Evolutionary conservation across 306 rosid genomes (phyloP).

Genomic region (Corylus heterophylla): DNA sequence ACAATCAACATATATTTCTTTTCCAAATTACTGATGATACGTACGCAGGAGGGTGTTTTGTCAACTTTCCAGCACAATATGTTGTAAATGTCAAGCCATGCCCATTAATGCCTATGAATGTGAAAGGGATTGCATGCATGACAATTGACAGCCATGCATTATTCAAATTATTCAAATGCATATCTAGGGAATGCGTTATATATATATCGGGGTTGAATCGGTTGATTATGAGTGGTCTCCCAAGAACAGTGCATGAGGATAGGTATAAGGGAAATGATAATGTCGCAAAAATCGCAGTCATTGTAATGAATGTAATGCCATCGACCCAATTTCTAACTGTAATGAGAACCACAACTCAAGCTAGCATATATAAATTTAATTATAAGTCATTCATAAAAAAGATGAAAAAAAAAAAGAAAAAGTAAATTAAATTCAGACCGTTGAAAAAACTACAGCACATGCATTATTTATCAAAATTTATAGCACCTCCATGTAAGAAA

Average conservation of each 20-base stretch:
- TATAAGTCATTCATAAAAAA: too few relatives aligned
- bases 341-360: neutral
- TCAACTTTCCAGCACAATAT: constrained; percentile 39
- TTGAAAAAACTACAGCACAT: too few relatives aligned
- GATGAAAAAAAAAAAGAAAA: too few relatives aligned
- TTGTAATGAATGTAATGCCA: neutral
- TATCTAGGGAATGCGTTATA: too few relatives aligned
- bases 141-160: too few relatives aligned
- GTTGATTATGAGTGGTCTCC: neutral
- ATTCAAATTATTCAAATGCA: too few relatives aligned
- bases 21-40: too few relatives aligned
- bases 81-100: constrained; percentile 15
- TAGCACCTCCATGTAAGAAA: too few relatives aligned
- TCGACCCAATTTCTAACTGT: neutral
- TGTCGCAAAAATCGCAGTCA: neutral
- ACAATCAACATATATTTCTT: too few relatives aligned
- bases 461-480: too few relatives aligned
- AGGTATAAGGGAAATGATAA: neutral
- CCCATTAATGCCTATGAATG: neutral
- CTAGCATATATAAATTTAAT: too few relatives aligned
- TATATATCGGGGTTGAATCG: neutral
- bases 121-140: neutral
- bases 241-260: neutral
- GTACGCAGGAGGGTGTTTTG: constrained; percentile 15
- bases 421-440: too few relatives aligned